Percentiles rank a stretch among this genome's conserved stretches.
Evolutionary conservation across 1,284 basidiomycete genomes (phyloP).

Genomic region (Gomphus bonarii): DNA sequence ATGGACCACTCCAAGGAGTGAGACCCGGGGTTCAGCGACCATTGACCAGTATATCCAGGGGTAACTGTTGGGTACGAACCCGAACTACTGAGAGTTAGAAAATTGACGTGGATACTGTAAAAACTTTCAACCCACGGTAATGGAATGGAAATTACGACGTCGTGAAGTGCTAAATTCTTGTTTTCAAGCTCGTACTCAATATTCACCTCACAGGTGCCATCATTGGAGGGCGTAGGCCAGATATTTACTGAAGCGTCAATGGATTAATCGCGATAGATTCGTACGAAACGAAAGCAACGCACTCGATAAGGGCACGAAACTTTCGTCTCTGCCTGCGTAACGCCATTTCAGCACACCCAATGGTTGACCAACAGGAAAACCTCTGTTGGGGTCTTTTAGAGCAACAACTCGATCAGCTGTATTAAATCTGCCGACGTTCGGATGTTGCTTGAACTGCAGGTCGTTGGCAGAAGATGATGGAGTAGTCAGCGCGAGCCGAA

Average conservation of each 20-base stretch:
- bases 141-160: slow-evolving; percentile 86
- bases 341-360: slow-evolving; percentile 92
- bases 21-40: slow-evolving; percentile 69
- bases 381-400: slow-evolving; percentile 73
- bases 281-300: slow-evolving; percentile 24
- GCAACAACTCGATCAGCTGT: slow-evolving; percentile 68
- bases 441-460: slow-evolving; percentile 94
- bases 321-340: slow-evolving; percentile 86
- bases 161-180: slow-evolving; percentile 67
- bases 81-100: slow-evolving; percentile 31
- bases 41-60: slow-evolving; percentile 66
- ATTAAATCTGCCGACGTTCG: slow-evolving; percentile 83
- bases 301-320: slow-evolving; percentile 84
- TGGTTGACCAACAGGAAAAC: slow-evolving; percentile 84
- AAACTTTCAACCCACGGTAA: slow-evolving; percentile 49
- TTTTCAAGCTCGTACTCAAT: slow-evolving; percentile 97
- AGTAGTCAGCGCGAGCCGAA: slow-evolving; percentile 62
- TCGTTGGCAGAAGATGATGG: slow-evolving; percentile 55
- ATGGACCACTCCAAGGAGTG: slow-evolving; percentile 83
- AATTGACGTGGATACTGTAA: slow-evolving; percentile 2
- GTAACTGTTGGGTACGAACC: slow-evolving; percentile 79
- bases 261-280: not conserved
- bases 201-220: slow-evolving; percentile 86
- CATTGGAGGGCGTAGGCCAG: slow-evolving; percentile 89
- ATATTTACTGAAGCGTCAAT: slow-evolving; percentile 62